phyloP scores from a whole-genome alignment of 192 early-diverging fungal species.

The Thamnidium elegans region DNA sequence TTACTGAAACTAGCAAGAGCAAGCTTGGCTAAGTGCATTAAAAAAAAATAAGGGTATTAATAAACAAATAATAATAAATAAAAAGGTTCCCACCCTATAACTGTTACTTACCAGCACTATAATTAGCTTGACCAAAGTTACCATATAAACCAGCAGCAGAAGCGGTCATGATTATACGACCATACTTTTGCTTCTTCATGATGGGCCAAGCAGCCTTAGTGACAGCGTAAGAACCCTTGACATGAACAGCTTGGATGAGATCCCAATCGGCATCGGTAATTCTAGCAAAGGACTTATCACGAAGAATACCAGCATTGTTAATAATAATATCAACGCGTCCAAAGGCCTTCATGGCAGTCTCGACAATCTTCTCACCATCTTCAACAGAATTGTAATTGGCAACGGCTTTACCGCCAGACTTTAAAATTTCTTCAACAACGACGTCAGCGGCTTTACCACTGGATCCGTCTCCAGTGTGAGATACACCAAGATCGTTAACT shows the following conservation, averaged over 20 bases:
- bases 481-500: constrained; percentile 91
- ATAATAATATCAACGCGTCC: constrained; percentile 94
- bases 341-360: constrained; percentile 93
- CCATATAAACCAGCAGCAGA: constrained; percentile 99
- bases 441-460: constrained; percentile 83
- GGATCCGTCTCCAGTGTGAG: constrained; percentile 73
- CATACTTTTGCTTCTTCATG: constrained; percentile 95
- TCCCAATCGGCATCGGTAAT: constrained; percentile 99
- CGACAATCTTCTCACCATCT: constrained; percentile 96
- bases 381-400: constrained; percentile 98
- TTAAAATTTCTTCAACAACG: constrained; percentile 90
- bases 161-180: constrained; percentile 85
- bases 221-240: constrained; percentile 92
- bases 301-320: constrained; percentile 98
- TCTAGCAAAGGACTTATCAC: constrained; percentile 93
- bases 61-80: neutral
- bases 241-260: constrained; percentile 87
- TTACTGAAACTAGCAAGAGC: constrained; percentile 88
- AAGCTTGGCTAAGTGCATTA: constrained; percentile 71
- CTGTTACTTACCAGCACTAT: constrained; percentile 58
- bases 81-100: neutral
- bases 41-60: neutral
- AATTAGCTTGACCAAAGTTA: constrained; percentile 94
- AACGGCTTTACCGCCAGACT: constrained; percentile 88
- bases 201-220: constrained; percentile 96